These are phyloP conservation scores for Tulasnella sp. DNA, from an alignment of 768 basidiomycete genomes.

Conservation along the genomic window DNA sequence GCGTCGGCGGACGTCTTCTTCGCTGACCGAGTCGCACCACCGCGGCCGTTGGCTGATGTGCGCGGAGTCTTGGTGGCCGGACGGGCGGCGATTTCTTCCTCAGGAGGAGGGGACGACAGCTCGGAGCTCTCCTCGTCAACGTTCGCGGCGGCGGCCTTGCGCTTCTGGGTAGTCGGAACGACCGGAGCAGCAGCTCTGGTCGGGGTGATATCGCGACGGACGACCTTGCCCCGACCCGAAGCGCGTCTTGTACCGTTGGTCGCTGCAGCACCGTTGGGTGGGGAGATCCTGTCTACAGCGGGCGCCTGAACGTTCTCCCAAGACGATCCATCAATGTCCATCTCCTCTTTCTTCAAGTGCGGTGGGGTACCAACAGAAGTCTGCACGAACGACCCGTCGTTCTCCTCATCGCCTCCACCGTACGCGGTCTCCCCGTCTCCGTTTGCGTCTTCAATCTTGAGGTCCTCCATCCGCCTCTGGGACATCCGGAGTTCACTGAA, in stretches of 20 bases:
- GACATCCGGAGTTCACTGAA: background rate
- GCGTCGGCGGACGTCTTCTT: slow-evolving; percentile 9
- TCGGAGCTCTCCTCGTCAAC: slow-evolving; percentile 18
- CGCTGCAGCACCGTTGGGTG: slow-evolving; percentile 1
- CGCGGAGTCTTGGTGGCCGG: background rate
- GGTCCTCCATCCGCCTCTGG: background rate
- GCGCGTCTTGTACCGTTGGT: slow-evolving; percentile 15
- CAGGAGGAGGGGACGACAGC: slow-evolving; percentile 18
- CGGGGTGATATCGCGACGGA: slow-evolving; percentile 1
- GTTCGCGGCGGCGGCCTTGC: slow-evolving; percentile 14
- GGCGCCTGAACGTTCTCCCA: slow-evolving; percentile 20
- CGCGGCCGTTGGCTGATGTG: slow-evolving; percentile 14
- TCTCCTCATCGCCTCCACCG: background rate
- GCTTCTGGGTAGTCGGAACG: slow-evolving; percentile 17
- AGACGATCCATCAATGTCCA: slow-evolving; percentile 10
- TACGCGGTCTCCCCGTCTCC: background rate
- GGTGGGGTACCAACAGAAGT: slow-evolving; percentile 30
- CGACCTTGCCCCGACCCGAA: background rate
- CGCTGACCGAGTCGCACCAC: background rate
- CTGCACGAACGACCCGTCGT: slow-evolving; percentile 10
- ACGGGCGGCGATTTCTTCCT: background rate
- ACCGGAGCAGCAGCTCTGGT: background rate
- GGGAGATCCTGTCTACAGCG: background rate
- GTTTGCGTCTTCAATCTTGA: background rate
- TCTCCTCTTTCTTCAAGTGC: background rate